phyloP scores from a whole-genome alignment of 2,329 filamentous ascomycete genomes.

The Fusarium citri region DNA sequence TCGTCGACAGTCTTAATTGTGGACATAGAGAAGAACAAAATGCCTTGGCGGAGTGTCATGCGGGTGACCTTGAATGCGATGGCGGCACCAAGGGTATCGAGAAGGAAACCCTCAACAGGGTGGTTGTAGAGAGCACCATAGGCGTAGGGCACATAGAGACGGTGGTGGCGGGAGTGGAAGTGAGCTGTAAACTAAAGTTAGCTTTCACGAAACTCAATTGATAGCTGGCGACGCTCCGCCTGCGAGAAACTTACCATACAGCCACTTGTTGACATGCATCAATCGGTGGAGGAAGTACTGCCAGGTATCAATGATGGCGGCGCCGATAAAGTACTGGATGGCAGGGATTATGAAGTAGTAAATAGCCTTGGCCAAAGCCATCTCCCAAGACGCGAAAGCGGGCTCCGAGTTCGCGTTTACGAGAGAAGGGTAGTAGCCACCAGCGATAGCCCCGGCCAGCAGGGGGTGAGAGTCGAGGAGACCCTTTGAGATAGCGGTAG shows the following conservation, averaged over 20 bases:
- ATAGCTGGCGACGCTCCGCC: not conserved
- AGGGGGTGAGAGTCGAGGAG: conserved; percentile 77
- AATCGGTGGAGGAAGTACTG: conserved; percentile 96
- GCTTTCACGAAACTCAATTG: not conserved
- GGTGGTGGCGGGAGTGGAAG: conserved; percentile 95
- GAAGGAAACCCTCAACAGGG: conserved; percentile 90
- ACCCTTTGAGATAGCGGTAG: conserved; percentile 78
- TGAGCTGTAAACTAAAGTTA: conserved; percentile 65
- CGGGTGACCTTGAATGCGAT: conserved; percentile 83
- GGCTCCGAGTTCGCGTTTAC: conserved; percentile 72
- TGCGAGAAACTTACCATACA: conserved; percentile 78
- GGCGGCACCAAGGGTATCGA: conserved; percentile 90
- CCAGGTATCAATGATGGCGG: conserved; percentile 91
- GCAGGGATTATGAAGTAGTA: conserved; percentile 83
- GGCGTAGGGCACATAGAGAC: conserved; percentile 96
- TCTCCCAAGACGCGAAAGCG: conserved; percentile 86
- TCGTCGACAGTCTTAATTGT: conserved; percentile 98
- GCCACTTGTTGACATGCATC: conserved; percentile 98
- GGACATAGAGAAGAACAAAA: conserved; percentile 88
- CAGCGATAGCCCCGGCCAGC: conserved; percentile 79
- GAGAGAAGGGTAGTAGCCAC: conserved; percentile 82
- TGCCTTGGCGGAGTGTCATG: conserved; percentile 87
- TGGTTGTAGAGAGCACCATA: conserved; percentile 98
- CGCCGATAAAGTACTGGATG: conserved; percentile 80
- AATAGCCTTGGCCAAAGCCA: conserved; percentile 77